phyloP scores from a whole-genome alignment of 2,329 filamentous ascomycete genomes.

The Penicillium sp. region DNA sequence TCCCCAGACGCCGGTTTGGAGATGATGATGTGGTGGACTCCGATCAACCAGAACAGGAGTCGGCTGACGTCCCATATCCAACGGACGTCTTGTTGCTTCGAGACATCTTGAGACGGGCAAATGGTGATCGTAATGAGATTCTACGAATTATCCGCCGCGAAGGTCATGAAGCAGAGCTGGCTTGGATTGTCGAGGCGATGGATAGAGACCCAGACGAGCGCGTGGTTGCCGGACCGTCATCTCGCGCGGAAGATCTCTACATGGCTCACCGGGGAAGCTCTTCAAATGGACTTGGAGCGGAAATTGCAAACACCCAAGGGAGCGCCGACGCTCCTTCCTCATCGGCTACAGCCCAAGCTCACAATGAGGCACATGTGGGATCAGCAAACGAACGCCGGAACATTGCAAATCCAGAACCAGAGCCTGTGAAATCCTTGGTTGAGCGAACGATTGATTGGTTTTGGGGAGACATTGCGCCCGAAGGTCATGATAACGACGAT shows the following conservation, averaged over 20 bases:
- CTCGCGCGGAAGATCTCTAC: not conserved
- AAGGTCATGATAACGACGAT: constrained; percentile 30
- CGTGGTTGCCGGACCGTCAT: constrained; percentile 1
- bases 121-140: constrained; percentile 55
- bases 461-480: constrained; percentile 38
- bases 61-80: constrained; percentile 2
- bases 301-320: not conserved
- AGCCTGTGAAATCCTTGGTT: constrained; percentile 16
- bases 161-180: constrained; percentile 52
- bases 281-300: not conserved
- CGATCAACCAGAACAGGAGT: not conserved
- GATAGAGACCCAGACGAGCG: constrained; percentile 24
- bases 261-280: not conserved
- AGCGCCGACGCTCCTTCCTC: too few species aligned
- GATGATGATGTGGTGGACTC: not conserved
- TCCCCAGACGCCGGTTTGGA: not conserved
- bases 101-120: constrained; percentile 54
- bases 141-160: constrained; percentile 58
- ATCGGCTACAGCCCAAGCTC: not conserved
- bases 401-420: constrained; percentile 8
- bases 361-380: not conserved
- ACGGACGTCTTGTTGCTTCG: constrained; percentile 44
- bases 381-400: constrained; percentile 1
- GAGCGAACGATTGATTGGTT: constrained; percentile 39
- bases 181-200: constrained; percentile 55